Base-by-base conservation (phyloP, 1,284 basidiomycete genomes). In the Melampsora americana region DNA sequence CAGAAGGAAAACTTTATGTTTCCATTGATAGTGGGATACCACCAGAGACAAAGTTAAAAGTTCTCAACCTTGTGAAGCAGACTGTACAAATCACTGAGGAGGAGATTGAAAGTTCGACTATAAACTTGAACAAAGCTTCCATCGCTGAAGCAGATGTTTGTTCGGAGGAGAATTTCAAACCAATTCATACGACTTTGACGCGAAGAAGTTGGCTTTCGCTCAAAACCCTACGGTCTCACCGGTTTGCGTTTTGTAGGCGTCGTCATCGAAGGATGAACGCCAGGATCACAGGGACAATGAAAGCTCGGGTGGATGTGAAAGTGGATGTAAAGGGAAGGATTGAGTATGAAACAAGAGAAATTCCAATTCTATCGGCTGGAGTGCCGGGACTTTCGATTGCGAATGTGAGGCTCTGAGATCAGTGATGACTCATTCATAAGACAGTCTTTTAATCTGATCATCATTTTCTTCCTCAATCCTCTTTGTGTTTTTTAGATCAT, bases 251-350 rank as follows among this genome's bases (percentile, higher is more conserved):
- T 67, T 74, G 71, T 32, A 62, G 50, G 39, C 50, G 20, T n/a
- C 23, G 64, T 32, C 71, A n/a, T 6, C 65, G 59, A 39, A 14
- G 32, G n/a, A 74, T 64, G 30, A 26, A 48, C 9, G 50, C 65
- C 18, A 67, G 56, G 44, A 32, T 74, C n/a, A 66, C 65, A 1
- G 71, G 71, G n/a, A 30, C 65, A 26, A 59, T 74, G 5, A 61
- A 61, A 30, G 64, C 71, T 5, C 66, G 66, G 2, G 18, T 62
- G 32, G 60, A 62, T 35, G 5, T 62, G 26, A 35, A 18, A 20
- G 18, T 62, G 20, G 20, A 20, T 20, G 28, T 62, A 11, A 62
- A 30, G 28, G 60, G 60, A 30, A 35, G 5, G 26, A 18, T 62
- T 6, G 6, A 62, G 28, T 30, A 5, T 62, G 60, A 20, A 18